These are phyloP conservation scores for Eutrema japonicum DNA, from an alignment of 345 rosid species.

Conservation along the genomic window DNA sequence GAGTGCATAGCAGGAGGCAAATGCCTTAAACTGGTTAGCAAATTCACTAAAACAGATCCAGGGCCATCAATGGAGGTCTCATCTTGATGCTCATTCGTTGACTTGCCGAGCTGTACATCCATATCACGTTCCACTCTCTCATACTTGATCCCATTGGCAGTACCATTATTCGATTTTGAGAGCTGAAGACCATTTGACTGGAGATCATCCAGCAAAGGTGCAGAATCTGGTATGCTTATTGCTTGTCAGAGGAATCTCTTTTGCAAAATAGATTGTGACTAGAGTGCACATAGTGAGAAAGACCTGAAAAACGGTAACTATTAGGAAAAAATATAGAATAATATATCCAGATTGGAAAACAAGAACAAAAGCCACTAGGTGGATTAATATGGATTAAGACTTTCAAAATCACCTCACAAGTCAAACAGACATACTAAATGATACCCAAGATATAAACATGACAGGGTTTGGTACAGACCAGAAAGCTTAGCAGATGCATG, in stretches of 20 bases:
- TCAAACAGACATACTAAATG: slow-evolving; percentile 10
- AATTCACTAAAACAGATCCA: slow-evolving; percentile 88
- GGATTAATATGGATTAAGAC: neutral
- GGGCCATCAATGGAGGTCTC: slow-evolving; percentile 73
- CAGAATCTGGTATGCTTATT: slow-evolving; percentile 65
- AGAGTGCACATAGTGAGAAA: slow-evolving; percentile 81
- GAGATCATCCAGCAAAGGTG: slow-evolving; percentile 76
- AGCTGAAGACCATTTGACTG: slow-evolving; percentile 52
- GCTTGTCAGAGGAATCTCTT: slow-evolving; percentile 71
- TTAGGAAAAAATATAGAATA: neutral
- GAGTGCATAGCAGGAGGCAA: slow-evolving; percentile 93
- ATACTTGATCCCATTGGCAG: slow-evolving; percentile 47
- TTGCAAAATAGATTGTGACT: slow-evolving; percentile 85
- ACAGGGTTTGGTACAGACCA: neutral
- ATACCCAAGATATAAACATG: slow-evolving; percentile 25
- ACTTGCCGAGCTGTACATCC: slow-evolving; percentile 45
- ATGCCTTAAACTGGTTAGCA: slow-evolving; percentile 94
- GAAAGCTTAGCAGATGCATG: slow-evolving; percentile 24
- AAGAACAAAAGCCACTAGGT: slow-evolving; percentile 18
- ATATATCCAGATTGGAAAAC: slow-evolving; percentile 15
- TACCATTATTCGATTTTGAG: slow-evolving; percentile 52
- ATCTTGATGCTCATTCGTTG: slow-evolving; percentile 51
- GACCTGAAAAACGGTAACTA: slow-evolving; percentile 54
- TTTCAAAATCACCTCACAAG: slow-evolving; percentile 12
- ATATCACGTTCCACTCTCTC: slow-evolving; percentile 49